These are phyloP conservation scores for Candida pseudoviswanathii DNA, from an alignment of 1,139 yeast species.

Conservation along the genomic window DNA sequence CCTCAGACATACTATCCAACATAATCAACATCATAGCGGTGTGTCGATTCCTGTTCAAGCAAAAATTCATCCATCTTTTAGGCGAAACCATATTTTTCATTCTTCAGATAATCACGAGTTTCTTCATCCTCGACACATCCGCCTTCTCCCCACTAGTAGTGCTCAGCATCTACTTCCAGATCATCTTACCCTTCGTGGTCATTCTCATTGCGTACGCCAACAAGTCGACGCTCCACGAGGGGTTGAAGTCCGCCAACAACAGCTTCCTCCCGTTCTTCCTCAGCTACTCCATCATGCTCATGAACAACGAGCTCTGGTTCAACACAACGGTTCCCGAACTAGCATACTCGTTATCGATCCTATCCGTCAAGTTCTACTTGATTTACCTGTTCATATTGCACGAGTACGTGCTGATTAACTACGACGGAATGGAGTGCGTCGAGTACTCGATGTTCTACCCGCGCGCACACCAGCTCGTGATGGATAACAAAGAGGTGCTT, in stretches of 20 bases:
- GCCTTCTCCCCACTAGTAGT: conserved; percentile 11
- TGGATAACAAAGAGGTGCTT: neutral
- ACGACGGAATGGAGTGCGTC: conserved; percentile 6
- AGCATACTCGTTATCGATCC: conserved; percentile 7
- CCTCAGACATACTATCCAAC: conserved; percentile 22
- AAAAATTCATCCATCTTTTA: conserved; percentile 2
- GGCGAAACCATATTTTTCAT: conserved; percentile 13
- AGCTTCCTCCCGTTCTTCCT: conserved; percentile 16
- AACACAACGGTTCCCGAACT: neutral
- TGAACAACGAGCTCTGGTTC: conserved; percentile 6
- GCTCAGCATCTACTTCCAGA: conserved; percentile 18
- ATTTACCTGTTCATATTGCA: conserved; percentile 21
- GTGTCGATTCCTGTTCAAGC: conserved; percentile 19
- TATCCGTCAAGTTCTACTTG: conserved; percentile 15
- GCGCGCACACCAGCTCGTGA: neutral
- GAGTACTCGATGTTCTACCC: conserved; percentile 1
- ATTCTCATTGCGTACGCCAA: conserved; percentile 5
- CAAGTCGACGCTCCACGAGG: conserved; percentile 1
- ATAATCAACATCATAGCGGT: conserved; percentile 25
- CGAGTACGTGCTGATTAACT: conserved; percentile 19
- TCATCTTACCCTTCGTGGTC: conserved; percentile 13
- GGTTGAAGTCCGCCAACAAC: conserved; percentile 14
- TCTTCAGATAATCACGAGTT: conserved; percentile 5
- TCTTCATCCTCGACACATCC: neutral
- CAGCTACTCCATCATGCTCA: conserved; percentile 15